Evolutionary conservation across 371 early-diverging fungal species (phyloP).

Genomic region (Zopfochytrium polystomum): DNA sequence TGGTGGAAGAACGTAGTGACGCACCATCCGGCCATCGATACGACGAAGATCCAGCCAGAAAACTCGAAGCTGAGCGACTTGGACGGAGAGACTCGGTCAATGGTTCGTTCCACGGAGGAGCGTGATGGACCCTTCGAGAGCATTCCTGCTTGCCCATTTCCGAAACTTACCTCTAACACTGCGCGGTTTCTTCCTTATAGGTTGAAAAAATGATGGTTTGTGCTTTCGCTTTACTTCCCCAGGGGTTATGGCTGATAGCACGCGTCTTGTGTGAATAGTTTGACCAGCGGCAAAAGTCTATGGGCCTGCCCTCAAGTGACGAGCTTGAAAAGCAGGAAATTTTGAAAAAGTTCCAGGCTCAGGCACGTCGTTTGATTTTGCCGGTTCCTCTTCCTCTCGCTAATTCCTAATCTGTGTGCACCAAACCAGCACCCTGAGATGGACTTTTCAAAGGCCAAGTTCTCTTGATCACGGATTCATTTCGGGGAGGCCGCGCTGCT

Average conservation of each 20-base stretch:
- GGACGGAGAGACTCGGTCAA: conserved; percentile 85
- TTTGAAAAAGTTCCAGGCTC: conserved; percentile 71
- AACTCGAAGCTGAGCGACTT: conserved; percentile 84
- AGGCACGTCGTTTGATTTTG: conserved; percentile 24
- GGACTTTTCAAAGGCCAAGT: conserved; percentile 48
- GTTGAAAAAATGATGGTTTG: conserved; percentile 60
- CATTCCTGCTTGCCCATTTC: background rate
- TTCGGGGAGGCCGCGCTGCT: too few species aligned
- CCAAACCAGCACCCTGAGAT: conserved; percentile 51
- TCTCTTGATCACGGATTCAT: conserved; percentile 2
- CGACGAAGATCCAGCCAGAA: conserved; percentile 79
- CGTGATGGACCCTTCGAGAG: background rate
- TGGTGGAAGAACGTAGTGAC: conserved; percentile 91
- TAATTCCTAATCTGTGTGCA: background rate
- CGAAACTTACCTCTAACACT: too few species aligned
- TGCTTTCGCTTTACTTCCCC: background rate
- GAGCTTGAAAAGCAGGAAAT: conserved; percentile 73
- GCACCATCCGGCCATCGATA: conserved; percentile 79
- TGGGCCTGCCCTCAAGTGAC: conserved; percentile 80
- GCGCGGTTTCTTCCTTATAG: too few species aligned
- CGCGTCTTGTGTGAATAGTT: conserved; percentile 68
- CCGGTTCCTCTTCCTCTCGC: background rate
- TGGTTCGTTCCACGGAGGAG: conserved; percentile 55
- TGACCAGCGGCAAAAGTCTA: conserved; percentile 86
- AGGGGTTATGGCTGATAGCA: too few species aligned